A percentile compares a stretch with the other conserved stretches of the same genome.
Conservation (phyloP, 495 filamentous ascomycete species). For the Amniculicola lignicola region DNA sequence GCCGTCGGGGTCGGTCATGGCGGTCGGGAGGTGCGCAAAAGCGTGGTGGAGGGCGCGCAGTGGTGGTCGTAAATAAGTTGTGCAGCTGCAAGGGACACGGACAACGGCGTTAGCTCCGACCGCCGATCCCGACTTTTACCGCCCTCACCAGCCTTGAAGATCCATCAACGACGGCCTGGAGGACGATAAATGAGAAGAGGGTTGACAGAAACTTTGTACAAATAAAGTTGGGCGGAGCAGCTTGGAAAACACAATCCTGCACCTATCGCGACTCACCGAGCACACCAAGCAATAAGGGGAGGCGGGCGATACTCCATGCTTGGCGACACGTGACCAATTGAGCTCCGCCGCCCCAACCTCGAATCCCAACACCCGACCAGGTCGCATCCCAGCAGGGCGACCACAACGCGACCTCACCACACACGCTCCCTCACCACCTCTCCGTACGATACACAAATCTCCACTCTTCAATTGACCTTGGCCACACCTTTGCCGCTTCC, state of each 20-base stretch:
- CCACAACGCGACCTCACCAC: constrained; percentile 20
- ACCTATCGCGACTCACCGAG: too few relatives aligned
- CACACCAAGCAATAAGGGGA: too few relatives aligned
- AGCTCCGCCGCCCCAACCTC: neutral
- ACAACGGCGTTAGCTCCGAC: too few relatives aligned
- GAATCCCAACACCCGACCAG: neutral
- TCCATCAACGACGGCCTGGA: too few relatives aligned
- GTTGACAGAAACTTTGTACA: too few relatives aligned
- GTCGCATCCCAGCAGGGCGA: constrained; percentile 18
- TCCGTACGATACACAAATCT: constrained; percentile 9
- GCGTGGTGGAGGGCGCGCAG: neutral
- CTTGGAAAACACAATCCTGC: too few relatives aligned
- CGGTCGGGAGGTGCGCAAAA: too few relatives aligned
- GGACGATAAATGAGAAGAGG: too few relatives aligned
- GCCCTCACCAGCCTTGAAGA: too few relatives aligned
- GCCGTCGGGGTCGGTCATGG: neutral
- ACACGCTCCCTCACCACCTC: constrained; percentile 7
- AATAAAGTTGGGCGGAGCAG: too few relatives aligned
- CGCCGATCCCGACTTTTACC: too few relatives aligned
- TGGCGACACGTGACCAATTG: constrained; percentile 1
- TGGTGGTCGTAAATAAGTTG: neutral
- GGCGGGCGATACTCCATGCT: neutral
- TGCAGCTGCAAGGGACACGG: too few relatives aligned
- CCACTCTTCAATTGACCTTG: constrained; percentile 34
- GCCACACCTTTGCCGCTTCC: constrained; percentile 19